These are phyloP conservation scores for Saccharomycopsis crataegensis DNA, from an alignment of 1,139 yeast genomes.

Conservation along the genomic window DNA sequence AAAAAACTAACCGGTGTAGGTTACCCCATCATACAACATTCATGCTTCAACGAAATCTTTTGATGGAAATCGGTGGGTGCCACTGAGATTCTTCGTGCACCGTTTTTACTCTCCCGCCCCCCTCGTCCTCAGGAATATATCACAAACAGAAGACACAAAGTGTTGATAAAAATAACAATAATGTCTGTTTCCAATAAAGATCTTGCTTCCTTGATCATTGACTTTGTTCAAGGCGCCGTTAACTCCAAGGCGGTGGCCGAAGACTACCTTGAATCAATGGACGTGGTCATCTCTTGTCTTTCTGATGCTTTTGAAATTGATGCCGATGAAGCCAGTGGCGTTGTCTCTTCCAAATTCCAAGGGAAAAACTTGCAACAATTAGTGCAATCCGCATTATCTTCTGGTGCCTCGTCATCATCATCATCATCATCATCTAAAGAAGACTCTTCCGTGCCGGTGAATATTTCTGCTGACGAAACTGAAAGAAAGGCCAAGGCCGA, in stretches of 20 bases:
- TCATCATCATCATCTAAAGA: conserved; percentile 6
- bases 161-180: neutral
- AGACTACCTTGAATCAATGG: conserved; percentile 86
- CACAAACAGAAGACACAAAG: neutral
- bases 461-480: conserved; percentile 33
- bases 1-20: too few relatives aligned
- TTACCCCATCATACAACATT: too few relatives aligned
- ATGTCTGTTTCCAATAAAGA: conserved; percentile 39
- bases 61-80: too few relatives aligned
- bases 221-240: conserved; percentile 58
- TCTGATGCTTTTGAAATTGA: conserved; percentile 79
- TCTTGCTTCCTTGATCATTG: conserved; percentile 68
- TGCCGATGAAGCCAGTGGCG: conserved; percentile 36
- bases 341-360: conserved; percentile 34
- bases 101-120: too few relatives aligned
- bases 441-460: conserved; percentile 31
- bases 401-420: conserved; percentile 25
- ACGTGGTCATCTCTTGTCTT: conserved; percentile 89
- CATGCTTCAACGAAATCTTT: too few relatives aligned
- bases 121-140: too few relatives aligned
- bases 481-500: conserved; percentile 67
- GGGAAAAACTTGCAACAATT: conserved; percentile 46
- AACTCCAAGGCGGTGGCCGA: conserved; percentile 58
- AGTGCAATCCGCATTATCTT: conserved; percentile 26
- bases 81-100: too few relatives aligned